phyloP scores from a whole-genome alignment of 2,329 filamentous ascomycete species.

The Neodidymelliopsis sp. region DNA sequence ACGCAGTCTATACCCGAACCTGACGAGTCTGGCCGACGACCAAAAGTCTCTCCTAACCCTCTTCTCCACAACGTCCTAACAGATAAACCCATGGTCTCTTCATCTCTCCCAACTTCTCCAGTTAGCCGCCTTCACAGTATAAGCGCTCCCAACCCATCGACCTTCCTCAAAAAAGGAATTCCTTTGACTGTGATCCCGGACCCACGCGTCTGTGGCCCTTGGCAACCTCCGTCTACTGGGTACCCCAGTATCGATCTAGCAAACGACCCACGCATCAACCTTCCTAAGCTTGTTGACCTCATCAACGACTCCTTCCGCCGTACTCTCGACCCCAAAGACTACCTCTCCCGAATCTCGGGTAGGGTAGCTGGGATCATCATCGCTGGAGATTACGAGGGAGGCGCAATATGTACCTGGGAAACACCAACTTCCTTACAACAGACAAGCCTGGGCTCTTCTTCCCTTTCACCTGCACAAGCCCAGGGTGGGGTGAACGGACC shows the following conservation, averaged over 20 bases:
- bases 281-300: constrained; percentile 80
- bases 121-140: constrained; percentile 37
- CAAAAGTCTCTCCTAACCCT: constrained; percentile 74
- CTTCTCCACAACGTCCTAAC: constrained; percentile 95
- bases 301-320: constrained; percentile 94
- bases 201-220: constrained; percentile 65
- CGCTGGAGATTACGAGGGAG: constrained; percentile 95
- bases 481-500: no score
- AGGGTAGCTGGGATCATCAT: constrained; percentile 91
- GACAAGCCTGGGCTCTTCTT: constrained; percentile 51
- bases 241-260: constrained; percentile 72
- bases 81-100: constrained; percentile 91
- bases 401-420: constrained; percentile 95
- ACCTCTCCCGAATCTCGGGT: constrained; percentile 79
- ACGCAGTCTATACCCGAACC: constrained; percentile 52
- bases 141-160: constrained; percentile 65
- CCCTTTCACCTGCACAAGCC: not conserved
- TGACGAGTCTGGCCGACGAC: constrained; percentile 55
- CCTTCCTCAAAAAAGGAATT: constrained; percentile 90
- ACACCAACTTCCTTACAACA: constrained; percentile 59
- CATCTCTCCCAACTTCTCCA: constrained; percentile 75
- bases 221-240: constrained; percentile 70
- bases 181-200: constrained; percentile 84
- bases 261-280: constrained; percentile 77
- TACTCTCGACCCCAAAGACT: constrained; percentile 82